Conservation (phyloP, 164 flowering plant genomes). For the Tinospora cordifolia region DNA sequence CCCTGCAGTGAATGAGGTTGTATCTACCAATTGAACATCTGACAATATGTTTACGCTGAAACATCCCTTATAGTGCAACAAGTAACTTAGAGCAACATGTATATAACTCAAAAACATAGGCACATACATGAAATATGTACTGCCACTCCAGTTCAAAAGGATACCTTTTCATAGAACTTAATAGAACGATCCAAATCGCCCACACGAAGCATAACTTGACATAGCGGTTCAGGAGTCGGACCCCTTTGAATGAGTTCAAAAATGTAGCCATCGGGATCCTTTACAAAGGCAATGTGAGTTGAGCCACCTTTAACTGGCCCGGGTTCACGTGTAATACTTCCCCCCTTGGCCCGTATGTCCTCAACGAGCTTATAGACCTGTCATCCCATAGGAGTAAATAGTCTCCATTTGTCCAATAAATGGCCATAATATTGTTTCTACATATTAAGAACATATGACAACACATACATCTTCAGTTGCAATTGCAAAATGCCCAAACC, state of each 20-base stretch:
- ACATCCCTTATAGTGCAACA: too few species aligned
- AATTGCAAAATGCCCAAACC: conserved; percentile 97
- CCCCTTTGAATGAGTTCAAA: conserved; percentile 88
- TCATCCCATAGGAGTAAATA: not conserved
- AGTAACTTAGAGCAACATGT: too few species aligned
- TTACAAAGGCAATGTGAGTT: conserved; percentile 73
- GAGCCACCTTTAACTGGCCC: conserved; percentile 90
- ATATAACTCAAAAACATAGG: too few species aligned
- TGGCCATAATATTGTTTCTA: not conserved
- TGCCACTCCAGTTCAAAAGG: not conserved
- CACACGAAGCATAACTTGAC: conserved; percentile 98
- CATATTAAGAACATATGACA: not conserved
- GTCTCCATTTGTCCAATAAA: not conserved
- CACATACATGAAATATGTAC: not conserved
- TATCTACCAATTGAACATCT: too few species aligned
- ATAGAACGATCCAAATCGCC: conserved; percentile 86
- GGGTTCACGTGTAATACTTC: conserved; percentile 80
- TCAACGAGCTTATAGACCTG: conserved; percentile 86
- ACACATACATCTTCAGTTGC: conserved; percentile 74
- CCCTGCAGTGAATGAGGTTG: too few species aligned
- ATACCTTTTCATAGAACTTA: conserved; percentile 91
- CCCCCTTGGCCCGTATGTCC: conserved; percentile 67
- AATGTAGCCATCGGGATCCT: conserved; percentile 91
- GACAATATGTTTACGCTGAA: too few species aligned
- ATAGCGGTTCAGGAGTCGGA: conserved; percentile 83